Conservation (phyloP, 176 grass and related monocot genomes). For the sorghum (Sorghum bicolor) region DNA sequence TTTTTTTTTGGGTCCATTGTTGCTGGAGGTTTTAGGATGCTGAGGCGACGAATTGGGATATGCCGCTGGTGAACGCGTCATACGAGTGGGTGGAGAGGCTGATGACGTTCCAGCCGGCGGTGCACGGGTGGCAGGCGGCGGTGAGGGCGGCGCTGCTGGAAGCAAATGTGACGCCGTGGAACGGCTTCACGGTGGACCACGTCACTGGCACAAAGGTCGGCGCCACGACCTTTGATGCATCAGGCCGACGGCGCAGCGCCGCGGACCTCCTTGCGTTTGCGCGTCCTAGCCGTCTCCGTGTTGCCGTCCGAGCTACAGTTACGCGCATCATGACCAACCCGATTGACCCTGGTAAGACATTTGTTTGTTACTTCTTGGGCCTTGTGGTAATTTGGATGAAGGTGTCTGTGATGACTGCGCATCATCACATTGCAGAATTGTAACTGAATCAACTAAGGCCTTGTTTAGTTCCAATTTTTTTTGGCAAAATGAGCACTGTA, state of each 20-base stretch:
- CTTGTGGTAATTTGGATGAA: background rate
- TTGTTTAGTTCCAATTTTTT: too few species aligned
- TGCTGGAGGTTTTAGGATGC: slow-evolving; percentile 5
- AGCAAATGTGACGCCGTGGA: slow-evolving; percentile 70
- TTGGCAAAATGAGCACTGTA: too few species aligned
- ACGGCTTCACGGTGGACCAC: slow-evolving; percentile 75
- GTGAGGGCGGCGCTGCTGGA: slow-evolving; percentile 66
- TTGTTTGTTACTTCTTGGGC: background rate
- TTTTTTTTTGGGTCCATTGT: background rate
- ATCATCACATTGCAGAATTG: background rate
- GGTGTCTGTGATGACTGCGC: background rate
- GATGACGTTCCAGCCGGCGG: slow-evolving; percentile 54
- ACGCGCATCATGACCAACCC: slow-evolving; percentile 56
- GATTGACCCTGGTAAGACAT: slow-evolving; percentile 39
- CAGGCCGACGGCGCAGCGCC: slow-evolving; percentile 62
- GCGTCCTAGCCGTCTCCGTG: slow-evolving; percentile 55
- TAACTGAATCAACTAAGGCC: background rate
- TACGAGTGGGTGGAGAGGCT: slow-evolving; percentile 78
- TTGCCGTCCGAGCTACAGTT: slow-evolving; percentile 54
- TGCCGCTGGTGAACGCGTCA: slow-evolving; percentile 60
- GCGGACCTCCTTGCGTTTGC: slow-evolving; percentile 65
- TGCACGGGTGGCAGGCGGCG: slow-evolving; percentile 64
- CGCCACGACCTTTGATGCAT: slow-evolving; percentile 70
- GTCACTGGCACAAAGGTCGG: slow-evolving; percentile 69
- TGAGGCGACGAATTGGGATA: slow-evolving; percentile 46